These are phyloP conservation scores for Pachysandra terminalis DNA, from an alignment of 164 flowering plant species.

Conservation along the genomic window DNA sequence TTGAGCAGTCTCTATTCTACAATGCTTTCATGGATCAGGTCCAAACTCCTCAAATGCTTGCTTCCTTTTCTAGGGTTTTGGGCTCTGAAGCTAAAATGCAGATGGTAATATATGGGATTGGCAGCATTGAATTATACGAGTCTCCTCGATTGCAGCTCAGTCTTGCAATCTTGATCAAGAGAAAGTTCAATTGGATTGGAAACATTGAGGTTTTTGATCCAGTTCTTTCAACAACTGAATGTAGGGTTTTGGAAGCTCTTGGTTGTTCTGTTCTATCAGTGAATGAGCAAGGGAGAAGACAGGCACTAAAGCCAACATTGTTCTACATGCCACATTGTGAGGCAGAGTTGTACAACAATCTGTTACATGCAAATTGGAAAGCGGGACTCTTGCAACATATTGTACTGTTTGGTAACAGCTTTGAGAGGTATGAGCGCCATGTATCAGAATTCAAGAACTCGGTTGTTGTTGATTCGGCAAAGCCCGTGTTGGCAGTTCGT, in stretches of 20 bases:
- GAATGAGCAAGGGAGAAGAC: constrained; percentile 69
- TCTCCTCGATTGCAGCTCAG: constrained; percentile 69
- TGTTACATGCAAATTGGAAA: constrained; percentile 60
- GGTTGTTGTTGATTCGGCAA: constrained; percentile 21
- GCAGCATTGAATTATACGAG: constrained; percentile 76
- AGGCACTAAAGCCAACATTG: constrained; percentile 51
- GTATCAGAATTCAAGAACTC: constrained; percentile 29
- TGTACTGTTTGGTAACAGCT: constrained; percentile 77
- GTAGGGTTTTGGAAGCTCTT: constrained; percentile 51
- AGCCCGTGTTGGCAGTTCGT: constrained; percentile 40
- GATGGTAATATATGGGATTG: constrained; percentile 91
- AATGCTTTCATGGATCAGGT: too few relatives aligned
- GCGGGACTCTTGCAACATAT: constrained; percentile 33
- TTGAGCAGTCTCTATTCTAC: too few relatives aligned
- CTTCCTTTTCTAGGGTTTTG: too few relatives aligned
- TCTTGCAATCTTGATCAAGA: constrained; percentile 66
- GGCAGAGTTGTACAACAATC: constrained; percentile 69
- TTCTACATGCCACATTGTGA: constrained; percentile 97
- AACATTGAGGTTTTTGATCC: constrained; percentile 82
- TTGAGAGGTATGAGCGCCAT: constrained; percentile 40
- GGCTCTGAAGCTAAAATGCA: constrained; percentile 23
- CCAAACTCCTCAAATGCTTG: too few relatives aligned
- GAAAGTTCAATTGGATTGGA: constrained; percentile 63
- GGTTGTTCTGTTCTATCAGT: constrained; percentile 60
- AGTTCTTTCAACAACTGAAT: constrained; percentile 60